Percentiles rank a stretch among this genome's conserved stretches.
Conservation (phyloP, 2,329 filamentous ascomycete species). For the Scortechinia acanthostroma region DNA sequence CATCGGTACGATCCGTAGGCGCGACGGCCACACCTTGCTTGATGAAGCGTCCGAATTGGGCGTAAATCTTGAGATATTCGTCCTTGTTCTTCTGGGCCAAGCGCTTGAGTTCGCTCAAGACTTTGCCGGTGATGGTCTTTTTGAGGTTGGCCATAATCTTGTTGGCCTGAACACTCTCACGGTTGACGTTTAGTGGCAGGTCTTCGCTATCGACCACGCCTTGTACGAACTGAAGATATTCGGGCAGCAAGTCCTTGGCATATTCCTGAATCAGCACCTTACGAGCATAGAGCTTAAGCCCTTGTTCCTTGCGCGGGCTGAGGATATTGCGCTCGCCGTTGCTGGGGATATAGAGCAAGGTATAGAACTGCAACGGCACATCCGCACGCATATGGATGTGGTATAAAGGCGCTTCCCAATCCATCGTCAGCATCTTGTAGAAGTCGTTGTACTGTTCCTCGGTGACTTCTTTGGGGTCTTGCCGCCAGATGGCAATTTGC, state of each 20-base stretch:
- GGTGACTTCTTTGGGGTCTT: constrained; percentile 91
- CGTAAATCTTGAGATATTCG: no score
- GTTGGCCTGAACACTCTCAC: no score
- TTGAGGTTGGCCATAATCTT: no score
- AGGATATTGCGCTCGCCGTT: constrained; percentile 98
- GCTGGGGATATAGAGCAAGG: constrained; percentile 99
- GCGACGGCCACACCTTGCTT: no score
- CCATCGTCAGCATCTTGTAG: constrained; percentile 99
- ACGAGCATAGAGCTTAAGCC: constrained; percentile 99
- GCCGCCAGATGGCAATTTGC: constrained; percentile 99
- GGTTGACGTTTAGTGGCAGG: no score
- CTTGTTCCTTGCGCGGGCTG: constrained; percentile 99
- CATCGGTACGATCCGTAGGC: no score
- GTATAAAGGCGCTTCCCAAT: constrained; percentile 98
- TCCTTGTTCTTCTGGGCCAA: no score
- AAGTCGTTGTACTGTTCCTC: constrained; percentile 96
- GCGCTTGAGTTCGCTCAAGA: no score
- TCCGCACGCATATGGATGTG: constrained; percentile 99
- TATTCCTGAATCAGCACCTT: constrained; percentile 99
- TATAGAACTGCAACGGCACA: constrained; percentile 99
- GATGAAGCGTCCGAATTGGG: no score
- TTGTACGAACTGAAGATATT: constrained; percentile 99
- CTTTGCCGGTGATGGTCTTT: no score
- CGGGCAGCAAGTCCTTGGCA: constrained; percentile 95
- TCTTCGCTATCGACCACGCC: constrained; percentile 99